Conservation (phyloP, 2,329 filamentous ascomycete genomes). For the Venturia effusa region DNA sequence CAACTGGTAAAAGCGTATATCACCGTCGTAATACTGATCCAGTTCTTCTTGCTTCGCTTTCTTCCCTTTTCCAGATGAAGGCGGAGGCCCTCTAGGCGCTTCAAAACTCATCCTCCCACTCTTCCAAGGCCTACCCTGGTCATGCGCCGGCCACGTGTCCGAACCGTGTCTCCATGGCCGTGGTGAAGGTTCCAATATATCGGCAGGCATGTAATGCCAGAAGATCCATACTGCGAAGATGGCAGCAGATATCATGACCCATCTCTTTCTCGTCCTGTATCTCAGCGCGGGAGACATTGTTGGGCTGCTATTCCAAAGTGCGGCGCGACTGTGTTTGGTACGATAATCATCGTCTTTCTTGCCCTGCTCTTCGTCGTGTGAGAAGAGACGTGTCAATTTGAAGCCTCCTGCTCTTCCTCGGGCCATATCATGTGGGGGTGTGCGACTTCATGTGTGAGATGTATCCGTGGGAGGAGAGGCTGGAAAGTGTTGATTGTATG, state of each 20-base stretch:
- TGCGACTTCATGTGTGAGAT: background rate
- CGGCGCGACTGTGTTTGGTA: background rate
- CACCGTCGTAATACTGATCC: slow-evolving; percentile 52
- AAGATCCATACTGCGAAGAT: slow-evolving; percentile 4
- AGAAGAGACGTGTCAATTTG: background rate
- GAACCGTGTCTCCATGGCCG: background rate
- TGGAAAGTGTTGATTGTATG: background rate
- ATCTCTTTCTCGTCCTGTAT: slow-evolving; percentile 5
- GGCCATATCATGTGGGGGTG: slow-evolving; percentile 6
- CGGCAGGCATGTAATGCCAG: slow-evolving; percentile 3
- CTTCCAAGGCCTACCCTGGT: background rate
- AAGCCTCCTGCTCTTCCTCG: slow-evolving; percentile 7
- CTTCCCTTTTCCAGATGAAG: background rate
- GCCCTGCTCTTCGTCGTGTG: slow-evolving; percentile 8
- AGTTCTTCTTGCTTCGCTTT: background rate
- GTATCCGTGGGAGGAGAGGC: background rate
- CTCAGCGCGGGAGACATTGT: background rate
- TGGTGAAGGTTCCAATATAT: slow-evolving; percentile 5
- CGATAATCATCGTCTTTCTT: slow-evolving; percentile 11
- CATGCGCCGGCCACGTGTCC: background rate
- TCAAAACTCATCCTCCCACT: background rate
- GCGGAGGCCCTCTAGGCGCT: slow-evolving; percentile 4
- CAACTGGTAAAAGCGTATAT: slow-evolving; percentile 57
- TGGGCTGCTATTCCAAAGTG: background rate
- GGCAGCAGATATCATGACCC: background rate